phyloP scores from a whole-genome alignment of 495 filamentous ascomycete species.

The Parachaetomium inaequale region DNA sequence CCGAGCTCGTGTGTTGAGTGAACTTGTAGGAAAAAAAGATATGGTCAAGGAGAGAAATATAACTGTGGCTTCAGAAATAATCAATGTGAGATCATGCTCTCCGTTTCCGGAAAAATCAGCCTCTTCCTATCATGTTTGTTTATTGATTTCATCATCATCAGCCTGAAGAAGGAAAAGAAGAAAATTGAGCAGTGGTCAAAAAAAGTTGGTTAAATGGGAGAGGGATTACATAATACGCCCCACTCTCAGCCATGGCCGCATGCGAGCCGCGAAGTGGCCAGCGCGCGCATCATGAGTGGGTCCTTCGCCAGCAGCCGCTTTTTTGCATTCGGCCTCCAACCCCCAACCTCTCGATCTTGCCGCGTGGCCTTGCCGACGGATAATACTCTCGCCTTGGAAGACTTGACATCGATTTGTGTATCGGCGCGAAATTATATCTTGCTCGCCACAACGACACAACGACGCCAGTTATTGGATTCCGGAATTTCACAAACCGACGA shows the following conservation, averaged over 20 bases:
- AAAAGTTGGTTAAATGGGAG: slow-evolving; percentile 14
- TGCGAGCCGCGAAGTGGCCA: background rate
- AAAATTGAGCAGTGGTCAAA: slow-evolving; percentile 10
- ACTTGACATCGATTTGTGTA: background rate
- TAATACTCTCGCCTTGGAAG: background rate
- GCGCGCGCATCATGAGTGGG: slow-evolving; percentile 19
- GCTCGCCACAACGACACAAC: background rate
- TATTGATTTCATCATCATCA: slow-evolving; percentile 52
- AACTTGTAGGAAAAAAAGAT: background rate
- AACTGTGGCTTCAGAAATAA: slow-evolving; percentile 51
- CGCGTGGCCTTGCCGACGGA: background rate
- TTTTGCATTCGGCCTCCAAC: slow-evolving; percentile 20
- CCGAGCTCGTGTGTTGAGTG: background rate
- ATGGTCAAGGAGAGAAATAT: background rate
- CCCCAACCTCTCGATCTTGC: slow-evolving; percentile 6
- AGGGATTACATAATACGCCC: slow-evolving; percentile 16
- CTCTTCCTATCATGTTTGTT: slow-evolving; percentile 58
- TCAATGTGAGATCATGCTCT: slow-evolving; percentile 54
- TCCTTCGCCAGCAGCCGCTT: slow-evolving; percentile 1
- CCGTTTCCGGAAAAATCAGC: slow-evolving; percentile 45
- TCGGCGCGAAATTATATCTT: background rate
- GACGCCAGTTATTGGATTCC: background rate
- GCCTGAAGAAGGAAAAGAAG: slow-evolving; percentile 35
- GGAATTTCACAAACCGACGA: background rate
- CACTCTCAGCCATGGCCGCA: background rate